Base-by-base conservation (phyloP, 176 grass and related monocot genomes). In the Zea luxurians region DNA sequence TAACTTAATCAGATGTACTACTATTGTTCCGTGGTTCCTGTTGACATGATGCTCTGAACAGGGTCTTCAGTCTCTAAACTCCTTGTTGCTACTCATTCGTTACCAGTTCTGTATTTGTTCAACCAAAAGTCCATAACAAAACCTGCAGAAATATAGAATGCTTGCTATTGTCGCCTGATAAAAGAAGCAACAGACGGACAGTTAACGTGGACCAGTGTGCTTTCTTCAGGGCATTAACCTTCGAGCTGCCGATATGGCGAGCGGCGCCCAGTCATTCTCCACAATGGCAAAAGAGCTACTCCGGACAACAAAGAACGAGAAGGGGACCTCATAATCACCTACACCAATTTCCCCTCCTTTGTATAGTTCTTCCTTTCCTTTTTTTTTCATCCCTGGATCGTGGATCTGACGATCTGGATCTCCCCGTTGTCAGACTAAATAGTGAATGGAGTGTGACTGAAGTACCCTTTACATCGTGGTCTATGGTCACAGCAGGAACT, bases 231-330 rank as follows among this genome's bases (percentile, higher is more conserved):
- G 72, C 81, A 93, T 95, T 17, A 87, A 84, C 34, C 57, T 89
- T 63, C 85, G 86, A 59, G 73, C 96, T 4, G 74, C 83, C 34
- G 90, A 93, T 75, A 91, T 95, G 96, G 85, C 83, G 3, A 92
- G 77, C 18, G 89, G 83, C 44, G 96, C 96, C 34, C 92, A 96
- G 57, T 89, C 87, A 50, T 96, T 99, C 79, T 99, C 96, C 4
- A 79, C 92, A 18, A 91, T 99, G 96, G 92, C 96, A 58, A 96
- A 93, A 80, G 92, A 96, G 57, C 63, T 99, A 60, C 82, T 91
- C 20, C 68, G 74, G 36, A 72, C 73, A 6, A 62, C 80, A 11
- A 88, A 96, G 78, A 78, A 78, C 27, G 84, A 87, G 66, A 99
- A 90, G 86, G 83, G 79, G 37, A 68, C 73, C 44, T 83, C 61